Conservation (phyloP, 139 green algal genomes). For the Chlamydomonas asymmetrica region DNA sequence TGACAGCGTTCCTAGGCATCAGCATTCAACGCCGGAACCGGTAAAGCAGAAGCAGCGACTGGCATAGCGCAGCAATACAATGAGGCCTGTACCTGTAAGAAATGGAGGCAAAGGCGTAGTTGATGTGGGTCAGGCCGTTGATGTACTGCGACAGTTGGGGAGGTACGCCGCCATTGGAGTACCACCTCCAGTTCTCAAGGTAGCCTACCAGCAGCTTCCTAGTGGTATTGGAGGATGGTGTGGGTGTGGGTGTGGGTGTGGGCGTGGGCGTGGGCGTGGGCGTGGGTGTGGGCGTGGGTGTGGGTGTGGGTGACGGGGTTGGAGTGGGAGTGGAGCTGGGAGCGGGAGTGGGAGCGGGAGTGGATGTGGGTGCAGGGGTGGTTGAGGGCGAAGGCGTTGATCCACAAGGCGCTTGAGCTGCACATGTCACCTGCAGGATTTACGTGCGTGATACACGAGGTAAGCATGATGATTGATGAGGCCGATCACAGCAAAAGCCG, state of each 20-base stretch:
- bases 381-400: neutral
- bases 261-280: neutral
- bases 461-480: too few species aligned
- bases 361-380: neutral
- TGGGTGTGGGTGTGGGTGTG: neutral
- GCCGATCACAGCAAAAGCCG: too few species aligned
- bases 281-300: neutral
- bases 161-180: neutral
- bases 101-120: conserved; percentile 14
- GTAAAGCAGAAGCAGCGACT: too few species aligned
- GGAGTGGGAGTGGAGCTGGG: neutral
- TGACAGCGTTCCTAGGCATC: too few species aligned
- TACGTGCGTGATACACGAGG: too few species aligned
- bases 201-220: conserved; percentile 8
- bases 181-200: conserved; percentile 10
- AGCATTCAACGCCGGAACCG: too few species aligned
- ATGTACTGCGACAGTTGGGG: neutral
- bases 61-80: too few species aligned
- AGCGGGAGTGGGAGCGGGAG: neutral
- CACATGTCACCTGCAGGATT: too few species aligned
- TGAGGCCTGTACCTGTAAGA: too few species aligned
- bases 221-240: too few species aligned
- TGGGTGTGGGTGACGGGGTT: neutral
- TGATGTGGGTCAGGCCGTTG: neutral
- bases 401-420: too few species aligned